Evolutionary conservation across 2,329 filamentous ascomycete species (phyloP).

Genomic region (Colletotrichum sojae): DNA sequence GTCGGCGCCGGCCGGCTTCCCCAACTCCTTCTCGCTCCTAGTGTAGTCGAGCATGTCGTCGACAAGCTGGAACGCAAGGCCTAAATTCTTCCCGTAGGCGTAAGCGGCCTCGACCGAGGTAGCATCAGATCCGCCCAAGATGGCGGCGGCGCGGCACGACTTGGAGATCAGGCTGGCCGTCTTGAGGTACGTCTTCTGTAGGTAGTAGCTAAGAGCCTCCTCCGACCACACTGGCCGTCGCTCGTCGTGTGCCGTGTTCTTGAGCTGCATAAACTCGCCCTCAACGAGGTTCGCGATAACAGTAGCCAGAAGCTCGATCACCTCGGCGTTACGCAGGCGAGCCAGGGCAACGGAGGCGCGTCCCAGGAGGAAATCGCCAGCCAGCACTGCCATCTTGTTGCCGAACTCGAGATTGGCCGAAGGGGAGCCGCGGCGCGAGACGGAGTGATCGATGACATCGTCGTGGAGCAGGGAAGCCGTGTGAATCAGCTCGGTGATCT

Average conservation of each 20-base stretch:
- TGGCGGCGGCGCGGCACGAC: slow-evolving; percentile 89
- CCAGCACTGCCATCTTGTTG: slow-evolving; percentile 99
- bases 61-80: slow-evolving; percentile 95
- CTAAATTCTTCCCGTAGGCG: slow-evolving; percentile 91
- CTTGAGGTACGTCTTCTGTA: slow-evolving; percentile 99
- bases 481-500: slow-evolving; percentile 98
- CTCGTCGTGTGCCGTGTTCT: slow-evolving; percentile 94
- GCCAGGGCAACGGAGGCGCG: slow-evolving; percentile 94
- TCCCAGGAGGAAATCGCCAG: slow-evolving; percentile 95
- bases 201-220: slow-evolving; percentile 91
- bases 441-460: slow-evolving; percentile 96
- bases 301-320: slow-evolving; percentile 93
- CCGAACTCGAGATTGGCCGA: slow-evolving; percentile 96
- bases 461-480: slow-evolving; percentile 97
- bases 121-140: slow-evolving; percentile 83
- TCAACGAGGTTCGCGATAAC: slow-evolving; percentile 98
- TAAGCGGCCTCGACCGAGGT: slow-evolving; percentile 93
- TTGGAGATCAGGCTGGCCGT: slow-evolving; percentile 97
- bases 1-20: slow-evolving; percentile 95
- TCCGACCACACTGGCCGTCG: slow-evolving; percentile 87
- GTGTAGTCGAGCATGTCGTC: slow-evolving; percentile 99
- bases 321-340: slow-evolving; percentile 90
- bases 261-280: slow-evolving; percentile 99
- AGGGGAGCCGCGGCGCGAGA: slow-evolving; percentile 84
- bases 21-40: slow-evolving; percentile 84